Conservation (phyloP, 2,329 filamentous ascomycete species). For the Aspergillus latus region DNA sequence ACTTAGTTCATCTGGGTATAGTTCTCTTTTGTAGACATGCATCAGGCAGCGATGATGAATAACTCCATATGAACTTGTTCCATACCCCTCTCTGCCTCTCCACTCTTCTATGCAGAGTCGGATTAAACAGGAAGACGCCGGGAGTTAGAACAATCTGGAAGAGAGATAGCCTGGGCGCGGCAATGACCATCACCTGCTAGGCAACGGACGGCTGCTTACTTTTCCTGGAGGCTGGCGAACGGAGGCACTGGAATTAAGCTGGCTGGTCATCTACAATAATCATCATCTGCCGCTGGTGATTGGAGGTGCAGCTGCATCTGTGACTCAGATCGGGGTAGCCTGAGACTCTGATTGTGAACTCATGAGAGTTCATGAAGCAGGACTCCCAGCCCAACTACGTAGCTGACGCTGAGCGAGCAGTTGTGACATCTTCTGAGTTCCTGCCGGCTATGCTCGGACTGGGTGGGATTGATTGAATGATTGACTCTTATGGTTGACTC, state of each 20-base stretch:
- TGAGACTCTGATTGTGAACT: neutral
- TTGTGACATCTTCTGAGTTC: constrained; percentile 1
- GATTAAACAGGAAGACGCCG: neutral
- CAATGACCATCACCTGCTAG: neutral
- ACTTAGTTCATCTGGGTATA: no score
- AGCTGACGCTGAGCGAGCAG: neutral
- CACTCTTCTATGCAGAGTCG: neutral
- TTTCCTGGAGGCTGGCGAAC: neutral
- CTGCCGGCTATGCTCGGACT: constrained; percentile 9
- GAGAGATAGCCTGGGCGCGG: neutral
- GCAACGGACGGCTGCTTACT: no score
- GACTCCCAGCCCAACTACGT: neutral
- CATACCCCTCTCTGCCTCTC: neutral
- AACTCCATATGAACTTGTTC: neutral
- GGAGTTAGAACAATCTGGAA: neutral
- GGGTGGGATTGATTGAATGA: neutral
- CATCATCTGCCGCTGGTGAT: constrained; percentile 8
- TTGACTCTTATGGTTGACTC: neutral
- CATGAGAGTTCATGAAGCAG: neutral
- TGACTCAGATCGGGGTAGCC: constrained; percentile 16
- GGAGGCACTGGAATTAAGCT: neutral
- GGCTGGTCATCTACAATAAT: neutral
- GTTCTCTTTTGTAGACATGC: neutral
- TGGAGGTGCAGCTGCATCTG: constrained; percentile 15
- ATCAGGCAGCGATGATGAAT: constrained; percentile 1